Percentiles rank a stretch among this genome's conserved stretches.
Conservation (phyloP, 2,329 filamentous ascomycete genomes). For the Ceratocystis harringtonii region DNA sequence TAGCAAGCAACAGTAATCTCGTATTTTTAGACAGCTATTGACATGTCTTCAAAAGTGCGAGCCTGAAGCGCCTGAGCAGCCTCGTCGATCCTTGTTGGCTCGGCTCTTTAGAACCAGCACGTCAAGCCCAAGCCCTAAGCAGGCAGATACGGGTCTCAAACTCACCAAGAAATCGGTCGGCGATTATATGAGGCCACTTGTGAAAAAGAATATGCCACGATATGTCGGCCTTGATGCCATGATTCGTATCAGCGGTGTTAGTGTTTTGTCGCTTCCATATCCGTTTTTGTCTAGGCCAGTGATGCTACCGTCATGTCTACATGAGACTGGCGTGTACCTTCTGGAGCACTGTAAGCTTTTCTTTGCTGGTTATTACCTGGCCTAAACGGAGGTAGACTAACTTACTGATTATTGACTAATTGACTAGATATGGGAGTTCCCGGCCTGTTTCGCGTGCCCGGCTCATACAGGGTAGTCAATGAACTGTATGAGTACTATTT, state of each 20-base stretch:
- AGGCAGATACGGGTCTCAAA: slow-evolving; percentile 4
- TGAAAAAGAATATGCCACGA: slow-evolving; percentile 16
- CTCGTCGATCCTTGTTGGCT: slow-evolving; percentile 14
- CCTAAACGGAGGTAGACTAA: background rate
- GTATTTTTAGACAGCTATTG: background rate
- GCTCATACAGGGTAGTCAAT: slow-evolving; percentile 40
- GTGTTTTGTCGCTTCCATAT: slow-evolving; percentile 42
- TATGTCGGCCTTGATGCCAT: slow-evolving; percentile 39
- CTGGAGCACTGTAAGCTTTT: slow-evolving; percentile 38
- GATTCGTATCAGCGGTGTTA: slow-evolving; percentile 47
- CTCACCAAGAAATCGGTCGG: slow-evolving; percentile 15
- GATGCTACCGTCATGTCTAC: slow-evolving; percentile 48
- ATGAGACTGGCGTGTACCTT: slow-evolving; percentile 50
- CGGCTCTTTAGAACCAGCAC: slow-evolving; percentile 12
- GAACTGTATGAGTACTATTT: slow-evolving; percentile 51
- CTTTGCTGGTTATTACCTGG: background rate
- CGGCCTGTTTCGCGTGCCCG: slow-evolving; percentile 49
- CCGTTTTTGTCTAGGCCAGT: slow-evolving; percentile 44
- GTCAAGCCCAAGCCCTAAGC: slow-evolving; percentile 4
- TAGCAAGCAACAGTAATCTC: background rate
- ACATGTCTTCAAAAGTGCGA: slow-evolving; percentile 18
- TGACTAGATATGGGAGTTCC: slow-evolving; percentile 29
- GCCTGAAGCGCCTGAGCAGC: slow-evolving; percentile 16
- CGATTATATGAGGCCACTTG: slow-evolving; percentile 15
- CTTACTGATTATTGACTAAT: background rate